phyloP scores from a whole-genome alignment of 331 rosid genomes.

The Arachis monticola region DNA sequence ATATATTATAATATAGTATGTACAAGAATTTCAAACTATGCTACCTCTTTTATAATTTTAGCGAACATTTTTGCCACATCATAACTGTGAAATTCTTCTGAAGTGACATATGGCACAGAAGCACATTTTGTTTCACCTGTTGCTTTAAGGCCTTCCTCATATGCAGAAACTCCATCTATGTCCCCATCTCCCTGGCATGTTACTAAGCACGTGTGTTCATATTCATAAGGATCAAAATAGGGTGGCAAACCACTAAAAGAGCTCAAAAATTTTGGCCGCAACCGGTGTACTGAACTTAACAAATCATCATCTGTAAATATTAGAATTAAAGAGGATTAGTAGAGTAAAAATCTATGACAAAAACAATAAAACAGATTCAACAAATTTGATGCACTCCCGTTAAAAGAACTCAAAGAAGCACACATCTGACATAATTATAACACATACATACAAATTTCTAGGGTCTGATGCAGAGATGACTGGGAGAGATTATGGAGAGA shows the following conservation, averaged over 20 bases:
- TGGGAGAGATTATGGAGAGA: slow-evolving; percentile 68
- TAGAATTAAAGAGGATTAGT: slow-evolving; percentile 13
- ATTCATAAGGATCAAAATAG: slow-evolving; percentile 57
- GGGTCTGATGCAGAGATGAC: slow-evolving; percentile 69
- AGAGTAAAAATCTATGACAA: neutral
- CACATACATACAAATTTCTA: slow-evolving; percentile 68
- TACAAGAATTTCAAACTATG: slow-evolving; percentile 36
- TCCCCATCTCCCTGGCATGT: slow-evolving; percentile 49
- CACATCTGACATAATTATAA: slow-evolving; percentile 27
- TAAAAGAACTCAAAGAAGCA: slow-evolving; percentile 15
- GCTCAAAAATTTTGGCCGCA: slow-evolving; percentile 73
- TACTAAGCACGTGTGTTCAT: slow-evolving; percentile 60
- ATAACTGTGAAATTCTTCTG: slow-evolving; percentile 44
- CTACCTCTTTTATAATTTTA: slow-evolving; percentile 71
- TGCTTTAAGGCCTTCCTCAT: slow-evolving; percentile 49
- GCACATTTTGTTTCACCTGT: slow-evolving; percentile 61
- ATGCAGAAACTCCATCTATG: slow-evolving; percentile 43
- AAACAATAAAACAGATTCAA: neutral
- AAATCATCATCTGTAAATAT: slow-evolving; percentile 70
- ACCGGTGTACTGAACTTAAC: slow-evolving; percentile 67
- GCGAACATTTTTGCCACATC: slow-evolving; percentile 63
- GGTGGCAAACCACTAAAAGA: slow-evolving; percentile 55
- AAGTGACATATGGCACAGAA: slow-evolving; percentile 67
- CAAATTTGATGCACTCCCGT: neutral
- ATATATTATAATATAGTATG: slow-evolving; percentile 9